phyloP scores from a whole-genome alignment of 1,284 basidiomycete genomes.

The Sutorius eximius region DNA sequence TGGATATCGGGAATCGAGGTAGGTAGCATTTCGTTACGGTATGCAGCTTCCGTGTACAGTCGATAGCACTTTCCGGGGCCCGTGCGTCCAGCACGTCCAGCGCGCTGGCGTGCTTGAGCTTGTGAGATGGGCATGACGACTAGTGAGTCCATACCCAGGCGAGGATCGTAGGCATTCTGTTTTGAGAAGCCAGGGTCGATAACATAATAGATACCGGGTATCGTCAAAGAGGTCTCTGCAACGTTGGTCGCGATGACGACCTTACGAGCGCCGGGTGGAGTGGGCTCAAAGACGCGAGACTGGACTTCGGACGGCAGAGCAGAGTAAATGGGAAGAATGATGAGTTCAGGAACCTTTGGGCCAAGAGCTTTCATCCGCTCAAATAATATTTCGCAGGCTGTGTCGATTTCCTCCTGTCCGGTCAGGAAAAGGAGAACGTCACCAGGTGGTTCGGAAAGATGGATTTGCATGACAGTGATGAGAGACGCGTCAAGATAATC shows the following conservation, averaged over 20 bases:
- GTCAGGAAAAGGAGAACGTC: conserved; percentile 97
- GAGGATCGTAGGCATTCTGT: conserved; percentile 97
- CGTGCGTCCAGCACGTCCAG: conserved; percentile 95
- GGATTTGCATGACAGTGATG: conserved; percentile 99
- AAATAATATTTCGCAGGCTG: conserved; percentile 93
- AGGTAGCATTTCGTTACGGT: conserved; percentile 98
- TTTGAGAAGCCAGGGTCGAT: conserved; percentile 99
- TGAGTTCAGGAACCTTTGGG: conserved; percentile 93
- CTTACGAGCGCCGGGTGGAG: conserved; percentile 94
- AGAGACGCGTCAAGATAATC: conserved; percentile 98
- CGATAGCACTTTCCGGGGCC: conserved; percentile 99
- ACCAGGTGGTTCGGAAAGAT: conserved; percentile 95
- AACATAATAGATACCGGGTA: conserved; percentile 98
- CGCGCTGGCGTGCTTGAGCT: conserved; percentile 93
- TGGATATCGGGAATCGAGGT: conserved; percentile 98
- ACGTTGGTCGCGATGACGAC: conserved; percentile 99
- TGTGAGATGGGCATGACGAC: conserved; percentile 99
- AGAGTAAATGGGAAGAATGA: conserved; percentile 97
- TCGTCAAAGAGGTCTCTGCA: conserved; percentile 97
- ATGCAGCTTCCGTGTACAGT: conserved; percentile 96
- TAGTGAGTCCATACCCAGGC: conserved; percentile 97
- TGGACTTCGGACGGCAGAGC: conserved; percentile 98
- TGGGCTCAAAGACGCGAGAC: conserved; percentile 95
- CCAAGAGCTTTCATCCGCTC: conserved; percentile 99
- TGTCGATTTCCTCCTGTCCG: conserved; percentile 99